Base-by-base conservation (phyloP, 2,329 filamentous ascomycete genomes). In the Trichothecium roseum region DNA sequence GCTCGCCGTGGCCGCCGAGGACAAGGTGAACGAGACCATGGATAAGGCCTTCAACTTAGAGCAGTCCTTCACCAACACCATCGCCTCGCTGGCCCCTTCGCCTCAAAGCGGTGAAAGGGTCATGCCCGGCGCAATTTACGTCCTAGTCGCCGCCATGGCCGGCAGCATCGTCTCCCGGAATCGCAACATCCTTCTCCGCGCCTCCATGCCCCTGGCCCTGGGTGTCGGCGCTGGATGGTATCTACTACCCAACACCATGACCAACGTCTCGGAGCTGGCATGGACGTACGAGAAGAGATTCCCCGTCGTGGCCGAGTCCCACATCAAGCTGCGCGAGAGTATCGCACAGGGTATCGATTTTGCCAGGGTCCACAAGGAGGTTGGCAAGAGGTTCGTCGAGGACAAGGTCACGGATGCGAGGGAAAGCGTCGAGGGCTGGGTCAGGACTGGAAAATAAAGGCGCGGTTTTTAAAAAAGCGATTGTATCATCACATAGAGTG, bases 261-360 rank as follows among this genome's bases (percentile, higher is more conserved):
- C 76, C 57, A 98, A 98, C 60, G 77, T 94, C 18, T 78, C 81
- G 30, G 80, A 89, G 53, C 66, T 96, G 54, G 65, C 82, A 31
- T 98, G 91, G 91, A 78, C 76, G 55, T 98, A 91, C 58, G 91
- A 98, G 77, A 75, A 93, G 71, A 78, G 73, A 51, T 84, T 88
- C 54, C 91, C 91, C 4, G 81, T 72, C 14, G 57, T 98, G 37
- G 82, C 86, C 14, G 80, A 94, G 48, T 75, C 84, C 38, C 91
- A 98, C 63, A 49, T 89, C 42, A 66, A 72, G 51, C 66, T 83
- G 35, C 78, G 81, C 41, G 76, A 84, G 50, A 69, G 78, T 31
- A 68, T 88, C 42, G 66, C 74, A 55, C 70, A 78, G 54, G 78
- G 82, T 39, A 76, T 78, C 64, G 68, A 74, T 56, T 84, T 85